Conservation (phyloP, 441 rosid genomes). For the Arabidopsis hybrid region DNA sequence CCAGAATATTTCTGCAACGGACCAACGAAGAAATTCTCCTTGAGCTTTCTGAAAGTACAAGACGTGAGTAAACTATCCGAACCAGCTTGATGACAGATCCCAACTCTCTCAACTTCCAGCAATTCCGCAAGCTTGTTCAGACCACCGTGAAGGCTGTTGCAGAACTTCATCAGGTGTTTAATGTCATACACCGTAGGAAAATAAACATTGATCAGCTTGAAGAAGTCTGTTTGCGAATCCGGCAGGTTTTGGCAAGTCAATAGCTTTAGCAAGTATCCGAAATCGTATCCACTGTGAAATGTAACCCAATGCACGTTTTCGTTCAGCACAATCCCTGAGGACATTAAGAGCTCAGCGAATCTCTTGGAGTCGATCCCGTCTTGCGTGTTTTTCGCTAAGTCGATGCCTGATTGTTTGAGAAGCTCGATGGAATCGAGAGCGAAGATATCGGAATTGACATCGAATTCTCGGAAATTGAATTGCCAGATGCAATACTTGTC, state of each 20-base stretch:
- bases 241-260: slow-evolving; percentile 62
- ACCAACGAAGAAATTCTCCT: slow-evolving; percentile 69
- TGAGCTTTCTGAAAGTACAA: slow-evolving; percentile 70
- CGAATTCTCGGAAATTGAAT: slow-evolving; percentile 66
- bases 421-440: slow-evolving; percentile 65
- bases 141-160: slow-evolving; percentile 75
- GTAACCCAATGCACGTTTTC: slow-evolving; percentile 66
- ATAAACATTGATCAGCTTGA: slow-evolving; percentile 55
- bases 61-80: slow-evolving; percentile 75
- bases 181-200: slow-evolving; percentile 65
- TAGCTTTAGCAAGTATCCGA: slow-evolving; percentile 74
- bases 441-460: slow-evolving; percentile 52
- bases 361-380: slow-evolving; percentile 54
- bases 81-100: slow-evolving; percentile 74
- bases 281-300: slow-evolving; percentile 72
- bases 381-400: slow-evolving; percentile 53
- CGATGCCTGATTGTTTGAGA: slow-evolving; percentile 62
- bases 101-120: slow-evolving; percentile 68
- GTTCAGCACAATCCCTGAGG: slow-evolving; percentile 69
- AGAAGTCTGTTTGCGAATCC: slow-evolving; percentile 54
- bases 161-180: slow-evolving; percentile 71
- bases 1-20: slow-evolving; percentile 74
- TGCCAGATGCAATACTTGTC: slow-evolving; percentile 72
- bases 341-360: slow-evolving; percentile 68
- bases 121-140: slow-evolving; percentile 68